These are phyloP conservation scores for Phaeosphaeriaceae sp. DNA, from an alignment of 2,329 filamentous ascomycete species.

Conservation along the genomic window DNA sequence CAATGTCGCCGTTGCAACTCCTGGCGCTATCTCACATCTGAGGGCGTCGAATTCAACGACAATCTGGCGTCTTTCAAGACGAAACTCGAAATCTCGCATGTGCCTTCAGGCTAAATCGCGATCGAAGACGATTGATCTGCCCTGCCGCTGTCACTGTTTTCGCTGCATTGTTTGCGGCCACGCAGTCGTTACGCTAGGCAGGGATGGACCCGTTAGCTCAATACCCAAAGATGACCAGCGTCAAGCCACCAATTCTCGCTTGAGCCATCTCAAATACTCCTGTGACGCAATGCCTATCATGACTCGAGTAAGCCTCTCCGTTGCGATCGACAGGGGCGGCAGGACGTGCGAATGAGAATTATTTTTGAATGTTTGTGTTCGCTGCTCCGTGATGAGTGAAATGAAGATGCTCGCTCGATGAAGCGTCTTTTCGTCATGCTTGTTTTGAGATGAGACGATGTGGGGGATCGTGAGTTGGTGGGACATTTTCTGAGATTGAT, in stretches of 20 bases:
- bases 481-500: neutral
- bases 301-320: slow-evolving; percentile 3
- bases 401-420: slow-evolving; percentile 16
- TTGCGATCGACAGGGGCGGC: slow-evolving; percentile 29
- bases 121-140: neutral
- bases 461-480: neutral
- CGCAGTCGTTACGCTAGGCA: neutral
- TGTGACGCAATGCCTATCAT: slow-evolving; percentile 4
- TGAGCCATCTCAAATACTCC: neutral
- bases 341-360: neutral
- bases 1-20: neutral
- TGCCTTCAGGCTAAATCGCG: neutral
- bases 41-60: neutral
- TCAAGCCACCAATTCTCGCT: neutral
- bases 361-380: neutral
- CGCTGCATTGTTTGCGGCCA: neutral
- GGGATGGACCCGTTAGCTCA: neutral
- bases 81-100: neutral
- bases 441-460: neutral
- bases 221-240: neutral
- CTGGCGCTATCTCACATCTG: neutral
- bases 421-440: slow-evolving; percentile 5
- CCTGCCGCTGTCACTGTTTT: neutral
- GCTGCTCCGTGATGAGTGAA: neutral
- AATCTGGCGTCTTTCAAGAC: neutral